These are phyloP conservation scores for Colletotrichum lupini DNA, from an alignment of 2,329 filamentous ascomycete species.

Conservation along the genomic window DNA sequence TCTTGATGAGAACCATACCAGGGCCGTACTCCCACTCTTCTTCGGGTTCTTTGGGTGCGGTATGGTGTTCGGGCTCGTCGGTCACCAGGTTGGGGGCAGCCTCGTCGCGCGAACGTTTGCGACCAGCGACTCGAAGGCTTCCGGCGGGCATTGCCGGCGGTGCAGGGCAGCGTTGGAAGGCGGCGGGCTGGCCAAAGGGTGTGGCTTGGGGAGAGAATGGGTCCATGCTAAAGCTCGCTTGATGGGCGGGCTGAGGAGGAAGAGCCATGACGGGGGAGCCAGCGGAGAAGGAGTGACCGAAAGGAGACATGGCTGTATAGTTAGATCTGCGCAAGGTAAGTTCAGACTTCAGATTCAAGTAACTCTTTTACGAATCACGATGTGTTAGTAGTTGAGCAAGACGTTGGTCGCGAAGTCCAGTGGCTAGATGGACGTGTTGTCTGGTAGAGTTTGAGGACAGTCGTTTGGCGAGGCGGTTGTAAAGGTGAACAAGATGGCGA, in stretches of 20 bases:
- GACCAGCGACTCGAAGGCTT: slow-evolving; percentile 62
- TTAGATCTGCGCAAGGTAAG: slow-evolving; percentile 43
- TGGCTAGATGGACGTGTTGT: not conserved
- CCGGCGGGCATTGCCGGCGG: slow-evolving; percentile 38
- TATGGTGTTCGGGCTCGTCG: slow-evolving; percentile 54
- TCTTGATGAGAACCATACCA: slow-evolving; percentile 79
- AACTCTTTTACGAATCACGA: slow-evolving; percentile 24
- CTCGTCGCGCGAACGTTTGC: slow-evolving; percentile 83
- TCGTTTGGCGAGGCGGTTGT: not conserved
- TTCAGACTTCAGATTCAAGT: slow-evolving; percentile 40
- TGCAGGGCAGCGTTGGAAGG: slow-evolving; percentile 41
- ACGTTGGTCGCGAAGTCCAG: not conserved
- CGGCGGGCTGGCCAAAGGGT: slow-evolving; percentile 53
- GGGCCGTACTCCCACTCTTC: slow-evolving; percentile 76
- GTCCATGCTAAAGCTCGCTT: slow-evolving; percentile 48
- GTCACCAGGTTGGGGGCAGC: slow-evolving; percentile 75
- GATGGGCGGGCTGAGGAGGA: slow-evolving; percentile 47
- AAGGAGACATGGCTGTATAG: slow-evolving; percentile 54
- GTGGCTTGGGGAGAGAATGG: slow-evolving; percentile 45
- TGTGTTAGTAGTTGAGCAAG: slow-evolving; percentile 20
- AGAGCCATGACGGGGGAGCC: slow-evolving; percentile 58
- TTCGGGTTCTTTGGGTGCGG: slow-evolving; percentile 61
- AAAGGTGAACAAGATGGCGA: not conserved
- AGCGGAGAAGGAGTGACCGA: slow-evolving; percentile 52
- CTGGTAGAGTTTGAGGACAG: not conserved